phyloP scores from a whole-genome alignment of 164 flowering plant species.

The Stephania yunnanensis region DNA sequence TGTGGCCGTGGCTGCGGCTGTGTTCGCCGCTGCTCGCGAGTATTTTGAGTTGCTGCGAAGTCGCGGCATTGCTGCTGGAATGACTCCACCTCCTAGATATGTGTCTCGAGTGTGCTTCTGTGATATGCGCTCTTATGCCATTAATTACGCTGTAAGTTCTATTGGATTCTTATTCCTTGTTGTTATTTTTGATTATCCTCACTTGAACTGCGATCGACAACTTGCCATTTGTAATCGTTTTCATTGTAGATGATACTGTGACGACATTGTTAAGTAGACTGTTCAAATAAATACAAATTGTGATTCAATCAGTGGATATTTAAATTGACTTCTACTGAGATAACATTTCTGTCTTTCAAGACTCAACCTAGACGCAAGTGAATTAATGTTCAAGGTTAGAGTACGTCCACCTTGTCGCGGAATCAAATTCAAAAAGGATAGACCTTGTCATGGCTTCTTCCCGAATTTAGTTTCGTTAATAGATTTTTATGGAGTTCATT shows the following conservation, averaged over 20 bases:
- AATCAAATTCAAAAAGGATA: too few species aligned
- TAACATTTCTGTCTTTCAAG: neutral
- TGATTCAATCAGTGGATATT: neutral
- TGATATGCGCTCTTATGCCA: conserved; percentile 85
- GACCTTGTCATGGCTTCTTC: too few species aligned
- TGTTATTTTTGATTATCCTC: neutral
- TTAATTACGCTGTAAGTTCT: conserved; percentile 70
- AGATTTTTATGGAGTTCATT: too few species aligned
- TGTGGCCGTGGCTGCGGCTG: conserved; percentile 54
- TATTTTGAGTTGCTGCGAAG: conserved; percentile 92
- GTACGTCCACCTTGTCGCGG: too few species aligned
- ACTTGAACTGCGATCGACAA: neutral
- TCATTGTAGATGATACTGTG: neutral
- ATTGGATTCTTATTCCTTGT: neutral
- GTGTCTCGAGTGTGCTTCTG: conserved; percentile 90
- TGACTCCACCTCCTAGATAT: conserved; percentile 99
- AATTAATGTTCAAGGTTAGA: too few species aligned
- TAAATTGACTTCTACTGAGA: neutral
- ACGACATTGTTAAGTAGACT: neutral
- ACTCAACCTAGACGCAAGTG: neutral
- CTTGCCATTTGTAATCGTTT: neutral
- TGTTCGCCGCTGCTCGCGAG: conserved; percentile 73
- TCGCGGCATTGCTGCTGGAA: conserved; percentile 78
- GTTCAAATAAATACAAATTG: neutral
- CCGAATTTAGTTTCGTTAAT: too few species aligned